A percentile compares a stretch with the other conserved stretches of the same genome.
These are phyloP conservation scores for Leccinum angustisporum DNA, from an alignment of 1,284 basidiomycete genomes.

Conservation along the genomic window DNA sequence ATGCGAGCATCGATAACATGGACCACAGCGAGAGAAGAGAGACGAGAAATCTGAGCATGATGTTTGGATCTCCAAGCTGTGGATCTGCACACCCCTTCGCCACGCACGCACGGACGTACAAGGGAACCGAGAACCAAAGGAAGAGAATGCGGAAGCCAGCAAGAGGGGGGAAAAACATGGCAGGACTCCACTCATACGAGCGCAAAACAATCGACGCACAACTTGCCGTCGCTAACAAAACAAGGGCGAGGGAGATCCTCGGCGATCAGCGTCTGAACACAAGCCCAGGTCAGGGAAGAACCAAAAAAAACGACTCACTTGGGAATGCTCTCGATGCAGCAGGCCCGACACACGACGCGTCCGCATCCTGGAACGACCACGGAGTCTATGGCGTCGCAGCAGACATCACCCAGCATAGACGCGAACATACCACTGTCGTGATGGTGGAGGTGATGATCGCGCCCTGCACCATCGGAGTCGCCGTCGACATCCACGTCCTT, in stretches of 20 bases:
- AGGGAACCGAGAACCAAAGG: not conserved
- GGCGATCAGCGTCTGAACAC: slow-evolving; percentile 8
- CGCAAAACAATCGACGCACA: slow-evolving; percentile 33
- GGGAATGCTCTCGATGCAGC: slow-evolving; percentile 30
- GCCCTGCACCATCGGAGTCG: not conserved
- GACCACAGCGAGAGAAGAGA: not conserved
- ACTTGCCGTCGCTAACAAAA: slow-evolving; percentile 28
- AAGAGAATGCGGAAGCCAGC: not conserved
- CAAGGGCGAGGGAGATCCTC: not conserved
- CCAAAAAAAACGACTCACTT: slow-evolving; percentile 19
- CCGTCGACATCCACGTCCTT: slow-evolving; percentile 20
- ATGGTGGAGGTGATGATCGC: not conserved
- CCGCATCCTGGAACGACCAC: slow-evolving; percentile 28
- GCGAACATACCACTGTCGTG: not conserved
- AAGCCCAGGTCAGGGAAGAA: not conserved
- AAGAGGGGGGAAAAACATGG: not conserved
- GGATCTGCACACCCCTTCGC: not conserved
- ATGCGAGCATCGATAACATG: slow-evolving; percentile 6
- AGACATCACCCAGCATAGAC: not conserved
- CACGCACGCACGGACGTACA: not conserved
- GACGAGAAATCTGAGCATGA: slow-evolving; percentile 2
- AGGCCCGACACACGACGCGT: slow-evolving; percentile 29
- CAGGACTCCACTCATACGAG: slow-evolving; percentile 10
- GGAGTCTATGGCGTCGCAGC: not conserved
- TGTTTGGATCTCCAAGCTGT: too few species aligned